Base-by-base conservation (phyloP, 768 basidiomycete species). In the Auricularia auricula-judae region DNA sequence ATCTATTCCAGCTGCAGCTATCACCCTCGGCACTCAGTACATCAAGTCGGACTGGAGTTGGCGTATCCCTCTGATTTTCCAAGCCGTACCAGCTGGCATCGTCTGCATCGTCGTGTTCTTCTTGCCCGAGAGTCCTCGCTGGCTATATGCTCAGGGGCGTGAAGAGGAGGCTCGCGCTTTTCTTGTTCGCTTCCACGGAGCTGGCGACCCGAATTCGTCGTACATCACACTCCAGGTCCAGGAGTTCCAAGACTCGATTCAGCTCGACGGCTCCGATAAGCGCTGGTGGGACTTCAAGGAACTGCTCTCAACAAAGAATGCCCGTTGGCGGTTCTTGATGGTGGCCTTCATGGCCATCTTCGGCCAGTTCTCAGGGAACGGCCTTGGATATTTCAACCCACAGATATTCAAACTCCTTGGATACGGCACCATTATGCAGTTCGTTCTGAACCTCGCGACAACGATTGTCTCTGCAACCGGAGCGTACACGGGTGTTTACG, bases 361-460 rank as follows among this genome's bases (percentile, higher is more conserved):
- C 64, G 82, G 81, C 16, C 82, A 84, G 76, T 82, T 81, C 78
- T 79, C 81, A 58, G 82, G 83, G 56, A 82, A 82, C 67, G 81
- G 81, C 62, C 75, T 84, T 34, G 81, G 82, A 72, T 81, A 75
- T 65, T 72, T 71, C 72, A 73, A 74, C 66, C 23, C 63, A 65
- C 58, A 71, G 66, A 70, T 74, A 66, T 72, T 72, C 65, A 36
- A n/a, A 36, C 54, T 64, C 34, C 60, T 64, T 36, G 65, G 69
- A 2, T 71, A 69, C 62, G 65, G 64, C 53, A 65, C 65, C 47
- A 44, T 68, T 34, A 69, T 68, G 66, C 73, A 74, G 65, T 75
- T 77, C 65, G 73, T 69, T 29, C 70, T 75, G 63, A 77, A 76
- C 68, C 68, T 77, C 43, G 70, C 67, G 66, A 73, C 72, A 68